Evolutionary conservation across 108 stramenopile species (phyloP), one percentile per base, ranked within the genome.

Genomic region (Nannochloropsis gaditana): DNA sequence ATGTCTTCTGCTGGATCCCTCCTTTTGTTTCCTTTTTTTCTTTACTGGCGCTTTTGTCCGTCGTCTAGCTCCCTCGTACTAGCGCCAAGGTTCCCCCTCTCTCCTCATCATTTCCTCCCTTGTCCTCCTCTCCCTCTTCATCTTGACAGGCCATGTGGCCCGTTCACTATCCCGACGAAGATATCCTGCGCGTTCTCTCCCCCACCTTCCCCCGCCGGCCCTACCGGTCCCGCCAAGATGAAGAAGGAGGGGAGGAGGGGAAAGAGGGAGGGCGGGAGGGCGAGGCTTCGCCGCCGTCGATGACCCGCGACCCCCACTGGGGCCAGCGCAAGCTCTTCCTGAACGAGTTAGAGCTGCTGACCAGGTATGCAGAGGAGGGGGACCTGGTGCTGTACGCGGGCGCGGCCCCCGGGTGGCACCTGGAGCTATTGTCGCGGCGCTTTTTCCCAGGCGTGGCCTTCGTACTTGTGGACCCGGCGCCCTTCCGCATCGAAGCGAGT

Each of bases 321-420:
- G 85, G 85, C 17, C 85, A 85, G 82, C 80, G 85, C 21, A 85
- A 85, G 31, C 80, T 85, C 5, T 42, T 85, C 41, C 11, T 85
- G 41, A 41, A 41, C 59, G 85, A 85, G 81, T 3, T 85, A 11
- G 85, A 85, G 45, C 59, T 85, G 15, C 81, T 85, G 31, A 85
- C 85, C 42, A 21, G 21, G 45, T 82, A 73, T 21, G 85, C 80
- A 41, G 41, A 42, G 45, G 41, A 43, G 2, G 79, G 79, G 11
- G 59, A 84, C 21, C 19, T 82, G 41, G 80, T 81, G 5, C 21
- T 85, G 3, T 85, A 85, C 21, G 85, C 85, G 11, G 85, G 85
- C n/a, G 85, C 85, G 21, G 85, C 85, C 11, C 85, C 85, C 21
- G 85, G 85, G 42, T 15, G 41, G 11, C 85, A 85, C 82, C 80